Percentiles rank a stretch among this genome's conserved stretches.
These are phyloP conservation scores for Fibroporia radiculosa DNA, from an alignment of 768 basidiomycete species.

Conservation along the genomic window DNA sequence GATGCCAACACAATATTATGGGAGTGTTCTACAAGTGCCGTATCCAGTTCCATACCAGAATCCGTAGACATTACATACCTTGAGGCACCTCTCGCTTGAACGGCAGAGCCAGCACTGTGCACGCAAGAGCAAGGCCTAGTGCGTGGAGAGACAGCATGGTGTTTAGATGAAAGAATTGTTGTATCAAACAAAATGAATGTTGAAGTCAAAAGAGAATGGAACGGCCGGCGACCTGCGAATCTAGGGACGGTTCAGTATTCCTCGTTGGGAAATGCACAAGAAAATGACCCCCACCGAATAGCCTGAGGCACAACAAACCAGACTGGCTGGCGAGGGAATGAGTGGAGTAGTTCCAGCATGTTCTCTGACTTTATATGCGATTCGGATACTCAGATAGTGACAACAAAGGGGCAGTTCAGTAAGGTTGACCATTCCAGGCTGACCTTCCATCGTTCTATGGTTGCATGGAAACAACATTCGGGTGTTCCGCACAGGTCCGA, in stretches of 20 bases:
- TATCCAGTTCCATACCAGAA: no score
- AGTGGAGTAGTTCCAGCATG: no score
- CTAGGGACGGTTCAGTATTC: background rate
- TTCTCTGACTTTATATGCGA: no score
- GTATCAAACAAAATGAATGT: background rate
- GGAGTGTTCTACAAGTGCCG: constrained; percentile 52
- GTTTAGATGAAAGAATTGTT: background rate
- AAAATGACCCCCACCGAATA: background rate
- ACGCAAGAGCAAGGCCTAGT: constrained; percentile 1
- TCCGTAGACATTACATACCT: background rate
- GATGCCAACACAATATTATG: constrained; percentile 50
- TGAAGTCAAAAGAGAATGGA: constrained; percentile 5
- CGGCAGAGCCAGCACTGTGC: background rate
- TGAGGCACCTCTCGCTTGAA: constrained; percentile 5
- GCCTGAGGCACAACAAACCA: constrained; percentile 3
- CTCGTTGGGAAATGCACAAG: background rate
- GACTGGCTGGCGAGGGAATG: constrained; percentile 3
- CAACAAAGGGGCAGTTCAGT: no score
- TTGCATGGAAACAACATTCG: no score
- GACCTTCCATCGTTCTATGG: no score
- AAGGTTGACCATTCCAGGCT: no score
- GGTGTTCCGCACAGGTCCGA: no score
- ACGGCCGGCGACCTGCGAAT: constrained; percentile 4
- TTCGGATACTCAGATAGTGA: no score
- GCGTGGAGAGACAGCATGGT: constrained; percentile 1